phyloP scores from a whole-genome alignment of 352 stramenopile species.

The Paralagenidium karlingii region DNA sequence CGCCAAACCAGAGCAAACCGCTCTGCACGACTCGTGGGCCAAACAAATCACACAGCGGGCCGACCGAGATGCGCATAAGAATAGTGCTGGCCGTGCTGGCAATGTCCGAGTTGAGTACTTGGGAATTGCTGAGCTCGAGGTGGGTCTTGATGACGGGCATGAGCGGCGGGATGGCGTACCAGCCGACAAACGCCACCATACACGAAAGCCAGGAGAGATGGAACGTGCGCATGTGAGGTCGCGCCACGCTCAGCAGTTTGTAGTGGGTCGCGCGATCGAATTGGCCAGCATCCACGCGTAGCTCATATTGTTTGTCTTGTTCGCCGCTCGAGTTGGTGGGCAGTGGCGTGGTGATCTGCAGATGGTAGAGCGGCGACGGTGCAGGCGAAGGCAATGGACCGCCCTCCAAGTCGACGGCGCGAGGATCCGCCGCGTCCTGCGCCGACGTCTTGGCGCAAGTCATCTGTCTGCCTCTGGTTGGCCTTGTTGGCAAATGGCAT shows the following conservation, averaged over 20 bases:
- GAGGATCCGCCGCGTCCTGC: too few relatives aligned
- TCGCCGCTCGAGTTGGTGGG: too few relatives aligned
- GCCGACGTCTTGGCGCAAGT: too few relatives aligned
- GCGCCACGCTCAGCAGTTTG: slow-evolving; percentile 59
- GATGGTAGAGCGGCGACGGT: too few relatives aligned
- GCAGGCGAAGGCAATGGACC: too few relatives aligned
- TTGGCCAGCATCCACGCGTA: slow-evolving; percentile 25
- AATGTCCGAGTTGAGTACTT: slow-evolving; percentile 90
- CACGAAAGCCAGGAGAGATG: slow-evolving; percentile 86
- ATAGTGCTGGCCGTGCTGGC: slow-evolving; percentile 85
- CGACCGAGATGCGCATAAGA: slow-evolving; percentile 84
- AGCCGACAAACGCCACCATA: slow-evolving; percentile 91
- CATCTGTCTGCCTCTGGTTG: too few relatives aligned
- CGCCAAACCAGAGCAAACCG: slow-evolving; percentile 64
- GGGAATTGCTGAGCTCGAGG: slow-evolving; percentile 68
- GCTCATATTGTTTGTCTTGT: too few relatives aligned
- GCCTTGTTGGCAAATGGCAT: too few relatives aligned
- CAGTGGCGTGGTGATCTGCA: too few relatives aligned
- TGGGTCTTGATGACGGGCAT: slow-evolving; percentile 84
- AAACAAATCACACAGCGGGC: slow-evolving; percentile 88
- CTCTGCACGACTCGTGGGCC: slow-evolving; percentile 80
- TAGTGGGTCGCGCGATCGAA: slow-evolving; percentile 66
- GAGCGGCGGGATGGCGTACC: slow-evolving; percentile 91
- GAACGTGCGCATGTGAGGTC: slow-evolving; percentile 93
- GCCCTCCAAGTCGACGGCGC: too few relatives aligned